Evolutionary conservation across 108 stramenopile species (phyloP), one percentile per base, ranked within the genome.

Genomic region (Schizochytrium sp.): DNA sequence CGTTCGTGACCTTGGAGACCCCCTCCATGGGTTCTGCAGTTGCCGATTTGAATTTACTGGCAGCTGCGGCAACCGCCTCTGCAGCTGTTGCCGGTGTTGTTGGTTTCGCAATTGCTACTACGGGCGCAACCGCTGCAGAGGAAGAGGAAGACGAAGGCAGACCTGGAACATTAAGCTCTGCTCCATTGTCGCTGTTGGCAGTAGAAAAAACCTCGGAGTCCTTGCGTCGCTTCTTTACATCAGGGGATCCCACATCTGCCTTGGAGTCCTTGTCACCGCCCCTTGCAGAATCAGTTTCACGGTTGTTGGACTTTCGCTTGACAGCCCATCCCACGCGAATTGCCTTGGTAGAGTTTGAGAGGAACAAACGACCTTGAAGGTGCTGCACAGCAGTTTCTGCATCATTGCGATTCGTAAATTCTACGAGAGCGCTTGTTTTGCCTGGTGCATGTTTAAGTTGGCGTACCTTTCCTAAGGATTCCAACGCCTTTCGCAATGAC

Each of bases 321-420:
- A 55, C 76, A 0, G 76, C 76, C 76, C 76, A 83, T 47, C 76
- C 76, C n/a, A 83, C 76, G 47, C 50, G 53, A n/a, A 55, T 83
- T 10, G 47, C 50, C 28, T 83, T 83, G n/a, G 28, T 55, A 13
- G 76, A 83, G 44, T 69, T 69, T 69, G 64, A 38, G 5, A 83
- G 28, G 28, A 47, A 83, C 15, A 83, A 55, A 19, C 28, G 10
- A 10, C 76, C 76, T 55, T 83, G 76, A 5, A 83, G 5, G 50
- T 49, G 47, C 53, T 83, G 47, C 10, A 83, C 53, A 40, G 50
- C 47, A 17, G 47, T 83, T 53, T 83, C 76, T 5, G 76, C 76
- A 28, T 83, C 76, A 49, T 56, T 55, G 28, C 76, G 76, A 40
- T 55, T 49, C n/a, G 47, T 38, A 83, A 83, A 83, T 40, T 83